phyloP scores from a whole-genome alignment of 2,329 filamentous ascomycete genomes.

The Diaporthe longicolla region DNA sequence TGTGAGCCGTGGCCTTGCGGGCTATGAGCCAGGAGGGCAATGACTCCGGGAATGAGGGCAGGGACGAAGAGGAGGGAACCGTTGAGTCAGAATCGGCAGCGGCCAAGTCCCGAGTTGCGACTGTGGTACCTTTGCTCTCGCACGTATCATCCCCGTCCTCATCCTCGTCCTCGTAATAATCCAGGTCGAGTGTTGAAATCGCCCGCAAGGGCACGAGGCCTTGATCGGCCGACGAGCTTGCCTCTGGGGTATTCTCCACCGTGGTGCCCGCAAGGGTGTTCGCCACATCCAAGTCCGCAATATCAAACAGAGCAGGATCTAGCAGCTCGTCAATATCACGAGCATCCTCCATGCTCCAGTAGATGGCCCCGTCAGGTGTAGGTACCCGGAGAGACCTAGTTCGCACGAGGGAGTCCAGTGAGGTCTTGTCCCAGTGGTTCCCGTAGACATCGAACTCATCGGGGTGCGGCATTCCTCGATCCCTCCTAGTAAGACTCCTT shows the following conservation, averaged over 20 bases:
- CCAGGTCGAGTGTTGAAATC: background rate
- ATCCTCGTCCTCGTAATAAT: background rate
- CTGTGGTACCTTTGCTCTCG: no score
- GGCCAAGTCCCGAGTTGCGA: background rate
- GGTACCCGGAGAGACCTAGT: background rate
- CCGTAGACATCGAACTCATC: background rate
- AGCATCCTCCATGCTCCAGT: background rate
- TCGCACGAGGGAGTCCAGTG: background rate
- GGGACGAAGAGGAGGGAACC: no score
- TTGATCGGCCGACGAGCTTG: background rate
- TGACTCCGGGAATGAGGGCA: background rate
- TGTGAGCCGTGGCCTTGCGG: background rate
- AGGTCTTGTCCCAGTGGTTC: background rate
- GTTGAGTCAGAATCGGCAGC: no score
- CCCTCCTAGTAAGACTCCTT: no score
- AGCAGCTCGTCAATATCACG: background rate
- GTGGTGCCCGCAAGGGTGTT: no score
- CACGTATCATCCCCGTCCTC: no score
- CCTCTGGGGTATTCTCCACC: background rate
- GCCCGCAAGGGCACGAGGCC: background rate
- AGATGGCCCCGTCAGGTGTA: accelerated
- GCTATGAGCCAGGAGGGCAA: background rate
- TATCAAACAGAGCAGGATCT: background rate
- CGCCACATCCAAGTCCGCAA: no score
- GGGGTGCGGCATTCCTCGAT: background rate